Evolutionary conservation across 2,329 filamentous ascomycete species (phyloP).

Genomic region (Curvularia sp.): DNA sequence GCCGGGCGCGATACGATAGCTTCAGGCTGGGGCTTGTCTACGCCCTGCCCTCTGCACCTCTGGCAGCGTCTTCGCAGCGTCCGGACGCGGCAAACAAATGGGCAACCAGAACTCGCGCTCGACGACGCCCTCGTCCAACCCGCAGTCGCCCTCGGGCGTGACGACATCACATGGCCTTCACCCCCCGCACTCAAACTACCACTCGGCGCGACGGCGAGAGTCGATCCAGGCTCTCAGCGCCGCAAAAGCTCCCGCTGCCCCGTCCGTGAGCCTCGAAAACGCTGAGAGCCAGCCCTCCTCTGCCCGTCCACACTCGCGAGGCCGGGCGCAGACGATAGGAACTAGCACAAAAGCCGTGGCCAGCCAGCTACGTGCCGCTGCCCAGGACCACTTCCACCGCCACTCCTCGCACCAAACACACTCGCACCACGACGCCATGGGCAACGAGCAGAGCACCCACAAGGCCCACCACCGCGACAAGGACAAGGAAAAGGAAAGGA

Average conservation of each 20-base stretch:
- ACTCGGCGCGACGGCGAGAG: slow-evolving; percentile 49
- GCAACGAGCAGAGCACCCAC: slow-evolving; percentile 52
- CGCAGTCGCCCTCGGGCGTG: slow-evolving; percentile 35
- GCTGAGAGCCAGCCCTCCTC: slow-evolving; percentile 43
- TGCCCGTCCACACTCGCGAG: slow-evolving; percentile 37
- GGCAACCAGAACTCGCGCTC: slow-evolving; percentile 47
- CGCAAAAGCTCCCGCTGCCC: slow-evolving; percentile 49
- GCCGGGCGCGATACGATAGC: slow-evolving; percentile 18
- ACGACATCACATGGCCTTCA: slow-evolving; percentile 35
- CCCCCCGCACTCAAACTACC: slow-evolving; percentile 26
- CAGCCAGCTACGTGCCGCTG: slow-evolving; percentile 42
- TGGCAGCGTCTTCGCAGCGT: not conserved
- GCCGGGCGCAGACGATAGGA: slow-evolving; percentile 38
- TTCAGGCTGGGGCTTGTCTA: slow-evolving; percentile 9
- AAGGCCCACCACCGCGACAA: slow-evolving; percentile 23
- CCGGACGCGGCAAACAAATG: slow-evolving; percentile 29
- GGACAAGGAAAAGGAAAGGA: slow-evolving; percentile 11
- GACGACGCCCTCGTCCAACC: slow-evolving; percentile 29
- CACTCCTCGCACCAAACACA: slow-evolving; percentile 7
- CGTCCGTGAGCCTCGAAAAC: slow-evolving; percentile 49
- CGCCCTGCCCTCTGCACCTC: slow-evolving; percentile 5
- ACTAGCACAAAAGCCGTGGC: slow-evolving; percentile 34
- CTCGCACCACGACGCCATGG: slow-evolving; percentile 38
- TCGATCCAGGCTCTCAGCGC: slow-evolving; percentile 51
- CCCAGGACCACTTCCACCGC: slow-evolving; percentile 36